These are phyloP conservation scores for Starmera dryadoides DNA, from an alignment of 805 yeast genomes.

Conservation along the genomic window DNA sequence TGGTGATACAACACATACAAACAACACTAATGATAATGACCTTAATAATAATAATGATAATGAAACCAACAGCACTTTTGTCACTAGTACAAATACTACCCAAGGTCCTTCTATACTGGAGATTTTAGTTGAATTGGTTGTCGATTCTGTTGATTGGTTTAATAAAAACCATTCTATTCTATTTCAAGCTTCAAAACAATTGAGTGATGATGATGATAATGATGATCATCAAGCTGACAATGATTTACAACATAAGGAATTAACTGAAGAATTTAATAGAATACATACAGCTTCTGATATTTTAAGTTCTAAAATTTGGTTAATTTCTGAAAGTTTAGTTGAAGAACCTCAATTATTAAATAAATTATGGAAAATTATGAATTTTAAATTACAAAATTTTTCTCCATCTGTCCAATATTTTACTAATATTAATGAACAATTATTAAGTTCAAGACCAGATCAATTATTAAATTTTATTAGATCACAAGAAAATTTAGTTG, in stretches of 20 bases:
- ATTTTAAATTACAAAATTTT: conserved; percentile 44
- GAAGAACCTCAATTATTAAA: conserved; percentile 57
- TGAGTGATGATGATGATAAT: conserved; percentile 6
- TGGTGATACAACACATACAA: not conserved
- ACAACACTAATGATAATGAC: conserved; percentile 3
- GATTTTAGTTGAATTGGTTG: conserved; percentile 37
- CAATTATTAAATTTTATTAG: conserved; percentile 50
- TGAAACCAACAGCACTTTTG: not conserved
- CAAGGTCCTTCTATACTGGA: conserved; percentile 32
- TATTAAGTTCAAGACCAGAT: conserved; percentile 70
- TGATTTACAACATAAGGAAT: conserved; percentile 6
- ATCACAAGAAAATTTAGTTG: conserved; percentile 51
- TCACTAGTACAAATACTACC: not conserved
- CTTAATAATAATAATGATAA: conserved; percentile 8
- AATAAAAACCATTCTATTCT: conserved; percentile 12
- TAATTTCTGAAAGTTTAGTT: conserved; percentile 81
- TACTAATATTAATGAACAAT: conserved; percentile 82
- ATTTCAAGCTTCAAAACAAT: conserved; percentile 2
- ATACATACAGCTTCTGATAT: conserved; percentile 77
- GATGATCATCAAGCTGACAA: too few relatives aligned
- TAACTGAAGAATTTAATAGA: conserved; percentile 19
- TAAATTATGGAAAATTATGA: conserved; percentile 73
- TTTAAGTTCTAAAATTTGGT: conserved; percentile 85
- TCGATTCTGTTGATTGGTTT: conserved; percentile 34
- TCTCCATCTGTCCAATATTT: conserved; percentile 76